Evolutionary conservation across 2,329 filamentous ascomycete genomes (phyloP).

Genomic region (Penicillium frequentans): DNA sequence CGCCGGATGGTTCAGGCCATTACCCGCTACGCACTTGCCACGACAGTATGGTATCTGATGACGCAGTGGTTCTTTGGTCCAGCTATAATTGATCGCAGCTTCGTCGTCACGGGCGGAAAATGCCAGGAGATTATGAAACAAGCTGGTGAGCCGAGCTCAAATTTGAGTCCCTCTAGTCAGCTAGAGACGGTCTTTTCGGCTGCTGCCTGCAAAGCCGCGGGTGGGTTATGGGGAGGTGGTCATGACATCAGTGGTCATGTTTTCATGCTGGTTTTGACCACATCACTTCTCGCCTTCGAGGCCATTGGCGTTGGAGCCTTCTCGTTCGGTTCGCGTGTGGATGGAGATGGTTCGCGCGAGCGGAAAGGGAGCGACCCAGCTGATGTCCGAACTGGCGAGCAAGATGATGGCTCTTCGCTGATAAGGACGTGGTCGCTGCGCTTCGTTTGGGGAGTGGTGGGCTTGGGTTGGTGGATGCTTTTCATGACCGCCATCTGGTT

Average conservation of each 20-base stretch:
- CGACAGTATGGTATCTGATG: conserved; percentile 76
- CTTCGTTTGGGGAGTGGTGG: conserved; percentile 60
- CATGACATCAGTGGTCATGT: conserved; percentile 97
- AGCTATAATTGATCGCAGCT: conserved; percentile 83
- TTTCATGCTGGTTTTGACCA: conserved; percentile 84
- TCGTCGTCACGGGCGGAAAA: conserved; percentile 81
- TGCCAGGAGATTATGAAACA: conserved; percentile 65
- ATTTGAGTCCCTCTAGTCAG: conserved; percentile 27
- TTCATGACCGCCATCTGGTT: conserved; percentile 99
- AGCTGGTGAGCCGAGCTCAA: conserved; percentile 29
- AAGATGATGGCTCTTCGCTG: conserved; percentile 46
- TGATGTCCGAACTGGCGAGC: conserved; percentile 22
- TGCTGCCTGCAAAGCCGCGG: conserved; percentile 76
- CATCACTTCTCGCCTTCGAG: conserved; percentile 79
- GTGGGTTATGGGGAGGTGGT: conserved; percentile 85
- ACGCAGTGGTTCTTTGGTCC: conserved; percentile 98
- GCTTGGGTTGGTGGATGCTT: conserved; percentile 87
- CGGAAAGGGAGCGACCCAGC: conserved; percentile 27
- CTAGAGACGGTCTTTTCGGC: conserved; percentile 63
- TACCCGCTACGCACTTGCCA: conserved; percentile 70
- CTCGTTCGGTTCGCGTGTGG: neutral
- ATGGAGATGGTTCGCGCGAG: conserved; percentile 42
- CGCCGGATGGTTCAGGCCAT: conserved; percentile 58
- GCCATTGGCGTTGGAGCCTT: conserved; percentile 57
- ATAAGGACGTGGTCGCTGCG: conserved; percentile 57